Percentiles rank a stretch among this genome's conserved stretches.
Conservation (phyloP, 1,284 basidiomycete species). For the Salmacisia buchloeana region DNA sequence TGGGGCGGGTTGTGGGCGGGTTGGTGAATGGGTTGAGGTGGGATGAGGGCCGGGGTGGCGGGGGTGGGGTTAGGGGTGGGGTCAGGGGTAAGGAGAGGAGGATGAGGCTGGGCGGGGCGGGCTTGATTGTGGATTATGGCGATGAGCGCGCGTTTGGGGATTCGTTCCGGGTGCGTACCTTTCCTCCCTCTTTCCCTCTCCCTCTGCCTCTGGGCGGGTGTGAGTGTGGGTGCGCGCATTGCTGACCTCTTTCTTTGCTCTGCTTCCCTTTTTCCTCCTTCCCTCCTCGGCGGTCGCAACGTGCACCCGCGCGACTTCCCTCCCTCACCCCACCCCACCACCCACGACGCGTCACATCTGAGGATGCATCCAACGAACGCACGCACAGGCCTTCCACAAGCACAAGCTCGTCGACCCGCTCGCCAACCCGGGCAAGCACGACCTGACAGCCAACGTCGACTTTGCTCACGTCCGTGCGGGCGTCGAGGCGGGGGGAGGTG, state of each 20-base stretch:
- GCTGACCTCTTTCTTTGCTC: neutral
- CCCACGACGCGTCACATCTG: neutral
- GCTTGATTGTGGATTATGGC: slow-evolving; percentile 86
- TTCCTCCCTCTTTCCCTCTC: too few relatives aligned
- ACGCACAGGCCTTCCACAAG: slow-evolving; percentile 77
- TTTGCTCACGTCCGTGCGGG: slow-evolving; percentile 82
- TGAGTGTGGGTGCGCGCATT: slow-evolving; percentile 42
- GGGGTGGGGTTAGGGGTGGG: slow-evolving; percentile 39
- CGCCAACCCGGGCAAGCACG: slow-evolving; percentile 74
- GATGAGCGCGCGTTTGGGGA: slow-evolving; percentile 65
- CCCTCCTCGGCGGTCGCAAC: slow-evolving; percentile 4
- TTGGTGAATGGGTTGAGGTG: slow-evolving; percentile 29
- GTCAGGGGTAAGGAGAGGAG: slow-evolving; percentile 18
- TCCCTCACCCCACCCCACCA: neutral
- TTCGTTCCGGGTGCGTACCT: slow-evolving; percentile 80
- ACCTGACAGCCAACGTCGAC: slow-evolving; percentile 92
- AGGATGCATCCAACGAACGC: too few relatives aligned
- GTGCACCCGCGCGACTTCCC: slow-evolving; percentile 3
- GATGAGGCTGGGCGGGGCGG: slow-evolving; percentile 63
- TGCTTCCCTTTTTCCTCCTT: neutral
- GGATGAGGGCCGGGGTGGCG: slow-evolving; percentile 18
- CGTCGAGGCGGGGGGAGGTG: slow-evolving; percentile 49
- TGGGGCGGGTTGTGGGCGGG: slow-evolving; percentile 39
- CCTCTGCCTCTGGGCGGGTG: too few relatives aligned
- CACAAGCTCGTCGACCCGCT: slow-evolving; percentile 85